Evolutionary conservation across 495 filamentous ascomycete species (phyloP).

Genomic region (Aspergillus wentii): DNA sequence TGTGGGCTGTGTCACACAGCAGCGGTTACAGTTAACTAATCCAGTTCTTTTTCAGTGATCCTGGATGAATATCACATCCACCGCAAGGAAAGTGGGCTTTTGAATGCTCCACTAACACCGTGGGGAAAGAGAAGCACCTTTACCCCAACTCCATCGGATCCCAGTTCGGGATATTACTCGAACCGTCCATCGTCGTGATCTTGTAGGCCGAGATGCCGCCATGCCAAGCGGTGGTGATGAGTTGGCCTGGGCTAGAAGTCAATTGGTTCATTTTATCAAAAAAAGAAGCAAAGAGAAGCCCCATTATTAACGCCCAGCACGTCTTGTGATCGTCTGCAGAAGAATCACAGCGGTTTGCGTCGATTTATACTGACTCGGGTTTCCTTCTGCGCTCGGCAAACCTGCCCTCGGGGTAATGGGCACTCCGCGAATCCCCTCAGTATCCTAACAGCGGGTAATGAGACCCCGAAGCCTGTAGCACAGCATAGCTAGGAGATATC

Average conservation of each 20-base stretch:
- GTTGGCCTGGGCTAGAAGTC: background rate
- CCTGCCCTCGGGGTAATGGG: slow-evolving; percentile 5
- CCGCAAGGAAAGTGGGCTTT: too few relatives aligned
- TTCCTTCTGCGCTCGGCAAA: slow-evolving; percentile 5
- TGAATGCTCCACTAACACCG: too few relatives aligned
- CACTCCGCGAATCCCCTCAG: slow-evolving; percentile 5
- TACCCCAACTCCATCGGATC: background rate
- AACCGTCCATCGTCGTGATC: too few relatives aligned
- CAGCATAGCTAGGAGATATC: background rate
- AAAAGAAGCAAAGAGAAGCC: background rate
- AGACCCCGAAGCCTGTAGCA: background rate
- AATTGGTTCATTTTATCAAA: too few relatives aligned
- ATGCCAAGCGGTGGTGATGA: background rate
- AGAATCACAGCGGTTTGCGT: too few relatives aligned
- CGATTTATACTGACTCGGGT: too few relatives aligned
- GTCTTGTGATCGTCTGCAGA: background rate
- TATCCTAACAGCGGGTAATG: background rate
- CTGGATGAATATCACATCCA: too few relatives aligned
- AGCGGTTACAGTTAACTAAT: too few relatives aligned
- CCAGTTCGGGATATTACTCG: slow-evolving; percentile 1
- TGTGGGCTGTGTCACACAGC: too few relatives aligned
- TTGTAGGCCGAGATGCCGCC: background rate
- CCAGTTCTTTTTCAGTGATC: too few relatives aligned
- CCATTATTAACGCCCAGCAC: background rate
- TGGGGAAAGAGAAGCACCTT: too few relatives aligned